Percentiles rank a stretch among this genome's conserved stretches.
phyloP scores from a whole-genome alignment of 148 eudicot species.

The Rhododendron mucronatum region DNA sequence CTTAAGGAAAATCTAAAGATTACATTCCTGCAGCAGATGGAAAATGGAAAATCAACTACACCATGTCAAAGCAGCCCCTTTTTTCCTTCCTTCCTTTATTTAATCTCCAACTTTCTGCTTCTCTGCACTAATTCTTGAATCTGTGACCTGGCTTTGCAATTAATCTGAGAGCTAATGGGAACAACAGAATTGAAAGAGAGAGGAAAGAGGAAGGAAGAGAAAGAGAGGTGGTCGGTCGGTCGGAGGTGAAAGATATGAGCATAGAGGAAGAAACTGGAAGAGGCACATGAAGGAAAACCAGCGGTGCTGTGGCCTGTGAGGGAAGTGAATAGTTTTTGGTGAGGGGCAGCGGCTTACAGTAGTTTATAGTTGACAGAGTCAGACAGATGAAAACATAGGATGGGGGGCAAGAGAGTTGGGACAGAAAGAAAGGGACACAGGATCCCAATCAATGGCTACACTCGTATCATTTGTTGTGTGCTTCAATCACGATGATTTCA shows the following conservation, averaged over 20 bases:
- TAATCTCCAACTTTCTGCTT: neutral
- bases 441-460: neutral
- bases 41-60: neutral
- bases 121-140: neutral
- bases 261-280: neutral
- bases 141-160: neutral
- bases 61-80: neutral
- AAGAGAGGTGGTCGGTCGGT: neutral
- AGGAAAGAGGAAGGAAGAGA: neutral
- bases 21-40: neutral
- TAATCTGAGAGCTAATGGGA: neutral
- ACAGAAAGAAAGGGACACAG: neutral
- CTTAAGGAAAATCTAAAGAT: neutral
- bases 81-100: neutral
- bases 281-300: neutral
- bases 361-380: neutral
- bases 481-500: neutral
- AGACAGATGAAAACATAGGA: neutral
- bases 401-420: neutral
- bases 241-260: neutral
- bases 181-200: neutral
- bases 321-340: neutral
- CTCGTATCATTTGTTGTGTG: neutral
- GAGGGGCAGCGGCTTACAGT: neutral
- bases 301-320: neutral